These are phyloP conservation scores for Davidsoniella virescens DNA, from an alignment of 2,329 filamentous ascomycete species.

Conservation along the genomic window DNA sequence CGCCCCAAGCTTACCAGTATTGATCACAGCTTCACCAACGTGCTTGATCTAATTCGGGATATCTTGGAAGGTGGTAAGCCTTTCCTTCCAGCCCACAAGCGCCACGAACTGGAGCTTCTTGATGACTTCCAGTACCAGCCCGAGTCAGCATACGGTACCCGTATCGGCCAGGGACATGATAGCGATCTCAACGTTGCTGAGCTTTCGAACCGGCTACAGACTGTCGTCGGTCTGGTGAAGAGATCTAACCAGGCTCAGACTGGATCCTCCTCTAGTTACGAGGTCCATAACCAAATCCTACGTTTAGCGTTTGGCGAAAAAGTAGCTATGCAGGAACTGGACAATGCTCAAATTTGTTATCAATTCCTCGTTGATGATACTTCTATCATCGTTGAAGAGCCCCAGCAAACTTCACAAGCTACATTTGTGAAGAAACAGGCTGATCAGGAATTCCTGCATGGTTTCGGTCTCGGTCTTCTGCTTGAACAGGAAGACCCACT, in stretches of 20 bases:
- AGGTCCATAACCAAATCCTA: conserved; percentile 5
- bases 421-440: not conserved
- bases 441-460: conserved; percentile 7
- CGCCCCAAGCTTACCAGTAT: not conserved
- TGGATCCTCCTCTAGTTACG: not conserved
- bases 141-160: conserved; percentile 5
- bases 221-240: conserved; percentile 1
- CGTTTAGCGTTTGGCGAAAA: not conserved
- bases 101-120: conserved; percentile 6
- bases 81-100: conserved; percentile 6
- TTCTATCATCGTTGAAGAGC: not conserved
- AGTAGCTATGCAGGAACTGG: conserved; percentile 3
- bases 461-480: conserved; percentile 5
- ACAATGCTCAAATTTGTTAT: conserved; percentile 9
- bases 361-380: conserved; percentile 10
- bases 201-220: not conserved
- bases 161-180: not conserved
- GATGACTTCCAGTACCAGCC: conserved; percentile 10
- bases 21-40: conserved; percentile 1
- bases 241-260: conserved; percentile 5
- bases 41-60: conserved; percentile 8
- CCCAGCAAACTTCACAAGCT: not conserved
- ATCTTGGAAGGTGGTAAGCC: conserved; percentile 9
- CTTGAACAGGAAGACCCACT: not conserved
- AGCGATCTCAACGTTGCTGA: not conserved